phyloP scores from a whole-genome alignment of 2,329 filamentous ascomycete genomes.

The Colletotrichum kahawae region DNA sequence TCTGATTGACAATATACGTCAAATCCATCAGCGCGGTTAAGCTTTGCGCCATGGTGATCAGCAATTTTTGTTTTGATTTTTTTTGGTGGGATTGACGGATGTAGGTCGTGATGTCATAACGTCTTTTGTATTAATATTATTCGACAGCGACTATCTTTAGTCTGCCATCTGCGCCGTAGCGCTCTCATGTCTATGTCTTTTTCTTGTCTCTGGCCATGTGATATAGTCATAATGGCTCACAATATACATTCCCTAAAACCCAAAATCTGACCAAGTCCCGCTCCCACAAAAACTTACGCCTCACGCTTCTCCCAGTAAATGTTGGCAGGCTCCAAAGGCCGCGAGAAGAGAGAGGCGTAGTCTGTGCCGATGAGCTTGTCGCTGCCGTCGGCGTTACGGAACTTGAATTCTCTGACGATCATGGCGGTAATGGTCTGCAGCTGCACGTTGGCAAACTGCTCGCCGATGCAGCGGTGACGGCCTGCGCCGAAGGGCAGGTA shows the following conservation, averaged over 20 bases:
- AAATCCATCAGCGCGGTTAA: not conserved
- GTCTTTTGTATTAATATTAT: slow-evolving; percentile 21
- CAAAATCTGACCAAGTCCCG: not conserved
- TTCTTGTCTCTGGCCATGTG: not conserved
- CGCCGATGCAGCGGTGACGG: slow-evolving; percentile 91
- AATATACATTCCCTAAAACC: slow-evolving; percentile 7
- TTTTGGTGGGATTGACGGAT: not conserved
- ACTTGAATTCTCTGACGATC: slow-evolving; percentile 79
- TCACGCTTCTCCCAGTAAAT: slow-evolving; percentile 78
- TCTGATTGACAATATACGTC: not conserved
- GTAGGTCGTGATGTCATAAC: slow-evolving; percentile 11
- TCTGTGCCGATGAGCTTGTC: slow-evolving; percentile 71
- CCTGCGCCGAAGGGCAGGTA: slow-evolving; percentile 96
- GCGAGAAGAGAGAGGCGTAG: slow-evolving; percentile 74
- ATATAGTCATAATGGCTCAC: slow-evolving; percentile 6
- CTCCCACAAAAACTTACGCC: not conserved
- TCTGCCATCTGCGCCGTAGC: not conserved
- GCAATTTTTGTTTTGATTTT: not conserved
- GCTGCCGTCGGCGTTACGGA: slow-evolving; percentile 76
- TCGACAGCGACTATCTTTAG: not conserved
- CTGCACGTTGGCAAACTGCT: slow-evolving; percentile 95
- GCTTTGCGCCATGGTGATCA: not conserved
- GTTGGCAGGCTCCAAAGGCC: slow-evolving; percentile 72
- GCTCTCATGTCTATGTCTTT: slow-evolving; percentile 18
- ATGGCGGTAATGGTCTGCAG: slow-evolving; percentile 83